phyloP scores from a whole-genome alignment of 257 asterid species.

The Petunia secreta region DNA sequence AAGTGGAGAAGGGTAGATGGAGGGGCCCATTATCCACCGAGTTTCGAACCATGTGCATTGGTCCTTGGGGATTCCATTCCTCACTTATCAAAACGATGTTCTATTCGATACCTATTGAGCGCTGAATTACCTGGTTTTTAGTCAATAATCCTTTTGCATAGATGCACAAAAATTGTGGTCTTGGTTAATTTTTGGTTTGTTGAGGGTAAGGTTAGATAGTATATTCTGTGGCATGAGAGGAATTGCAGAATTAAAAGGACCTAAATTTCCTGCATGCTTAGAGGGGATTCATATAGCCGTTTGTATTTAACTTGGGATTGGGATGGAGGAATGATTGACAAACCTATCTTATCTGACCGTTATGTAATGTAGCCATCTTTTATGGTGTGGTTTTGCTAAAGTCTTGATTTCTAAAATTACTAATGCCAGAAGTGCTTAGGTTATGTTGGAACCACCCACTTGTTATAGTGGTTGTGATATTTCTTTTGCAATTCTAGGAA shows the following conservation, averaged over 20 bases:
- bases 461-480: neutral
- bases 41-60: no score
- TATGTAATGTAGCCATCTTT: neutral
- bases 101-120: neutral
- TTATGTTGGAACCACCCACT: neutral
- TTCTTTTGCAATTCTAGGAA: neutral
- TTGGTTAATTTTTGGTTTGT: neutral
- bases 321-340: neutral
- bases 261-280: neutral
- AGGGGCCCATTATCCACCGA: no score
- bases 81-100: no score
- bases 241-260: neutral
- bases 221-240: neutral
- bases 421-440: neutral
- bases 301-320: neutral
- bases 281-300: neutral
- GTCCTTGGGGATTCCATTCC: no score
- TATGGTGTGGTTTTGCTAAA: neutral
- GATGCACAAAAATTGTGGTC: neutral
- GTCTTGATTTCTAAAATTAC: neutral
- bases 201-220: neutral
- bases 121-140: neutral
- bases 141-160: neutral
- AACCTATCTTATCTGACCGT: neutral
- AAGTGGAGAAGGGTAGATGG: no score